Base-by-base conservation (phyloP, 108 stramenopile species). In the Cyclotella kingstonii region DNA sequence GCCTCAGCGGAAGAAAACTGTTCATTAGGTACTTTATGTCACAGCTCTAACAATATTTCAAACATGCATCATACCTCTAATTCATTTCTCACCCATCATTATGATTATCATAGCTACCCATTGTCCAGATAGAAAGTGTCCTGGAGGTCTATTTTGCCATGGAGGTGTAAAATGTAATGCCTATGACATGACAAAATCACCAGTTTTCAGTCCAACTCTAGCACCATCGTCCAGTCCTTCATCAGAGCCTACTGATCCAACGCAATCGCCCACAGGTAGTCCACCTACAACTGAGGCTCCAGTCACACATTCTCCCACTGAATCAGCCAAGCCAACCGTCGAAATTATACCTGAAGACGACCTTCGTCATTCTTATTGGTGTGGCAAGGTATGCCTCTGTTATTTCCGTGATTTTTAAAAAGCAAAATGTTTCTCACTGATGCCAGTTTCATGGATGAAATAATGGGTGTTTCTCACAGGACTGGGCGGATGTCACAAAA, bases 291-390 rank as follows among this genome's bases (percentile, higher is more conserved):
- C 68, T n/a, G 58, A n/a, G 28, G 43, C 68, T 6, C 68, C 68
- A 28, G 46, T 55, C 9, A 19, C 47, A 48, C 23, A 21, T 12
- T 11, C 57, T n/a, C 57, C 62, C 10, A 51, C 62, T 10, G 6
- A 19, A 11, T 7, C 46, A 28, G 22, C 55, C 15, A 57, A 44
- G 36, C 54, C 70, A 6, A 50, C 61, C 31, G 47, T 27, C 19
- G 26, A 27, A 42, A 40, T 51, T 7, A 71, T 71, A 45, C 70
- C 70, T 36, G 70, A 25, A 41, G 64, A 60, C 30, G 73, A 73
- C 36, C 39, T 51, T 2, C 48, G 73, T n/a, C 63, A 73, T 54
- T 73, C 73, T 17, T 73, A 57, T 47, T 73, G 63, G 63, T 73
- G 73, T 54, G 73, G 73, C 5, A 60, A 43, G 35, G 60, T 62